Conservation (phyloP, 2,329 filamentous ascomycete genomes). For the Sporothrix dimorphospora region DNA sequence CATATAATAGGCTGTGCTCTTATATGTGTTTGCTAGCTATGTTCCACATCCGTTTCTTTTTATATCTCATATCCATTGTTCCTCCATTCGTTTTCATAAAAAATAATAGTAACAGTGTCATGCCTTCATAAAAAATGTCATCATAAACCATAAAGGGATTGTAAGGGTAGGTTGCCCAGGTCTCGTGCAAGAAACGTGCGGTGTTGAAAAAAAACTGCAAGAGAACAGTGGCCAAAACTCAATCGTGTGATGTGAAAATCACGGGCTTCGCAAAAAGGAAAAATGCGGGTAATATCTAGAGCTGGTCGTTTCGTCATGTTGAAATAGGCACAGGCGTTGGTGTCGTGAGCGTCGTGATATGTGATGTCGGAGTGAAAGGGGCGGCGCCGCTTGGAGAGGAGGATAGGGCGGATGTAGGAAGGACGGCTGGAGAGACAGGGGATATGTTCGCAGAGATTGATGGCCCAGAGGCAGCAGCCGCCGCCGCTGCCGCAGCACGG, state of each 20-base stretch:
- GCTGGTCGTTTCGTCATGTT: constrained; percentile 23
- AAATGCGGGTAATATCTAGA: constrained; percentile 14
- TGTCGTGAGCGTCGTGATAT: constrained; percentile 10
- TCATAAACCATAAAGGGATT: constrained; percentile 18
- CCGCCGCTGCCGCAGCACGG: constrained; percentile 46
- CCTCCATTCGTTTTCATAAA: constrained; percentile 5
- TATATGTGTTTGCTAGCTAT: not conserved
- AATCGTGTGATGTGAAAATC: too few relatives aligned
- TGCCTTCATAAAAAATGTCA: constrained; percentile 21
- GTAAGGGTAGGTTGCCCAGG: not conserved
- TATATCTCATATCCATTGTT: not conserved
- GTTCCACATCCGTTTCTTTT: not conserved
- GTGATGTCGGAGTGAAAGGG: not conserved
- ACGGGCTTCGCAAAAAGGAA: not conserved
- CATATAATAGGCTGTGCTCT: not conserved
- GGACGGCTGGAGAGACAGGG: not conserved
- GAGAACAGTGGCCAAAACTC: too few relatives aligned
- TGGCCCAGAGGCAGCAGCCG: constrained; percentile 19
- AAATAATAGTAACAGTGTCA: constrained; percentile 5
- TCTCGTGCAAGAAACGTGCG: not conserved
- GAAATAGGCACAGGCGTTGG: constrained; percentile 5
- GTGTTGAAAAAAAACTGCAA: not conserved
- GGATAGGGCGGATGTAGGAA: not conserved
- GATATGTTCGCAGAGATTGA: too few relatives aligned
- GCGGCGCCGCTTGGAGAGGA: not conserved